Evolutionary conservation across 176 grass and related monocot species (phyloP), one percentile per base, ranked within the genome.

Genomic region (Bonia amplexicaulis): DNA sequence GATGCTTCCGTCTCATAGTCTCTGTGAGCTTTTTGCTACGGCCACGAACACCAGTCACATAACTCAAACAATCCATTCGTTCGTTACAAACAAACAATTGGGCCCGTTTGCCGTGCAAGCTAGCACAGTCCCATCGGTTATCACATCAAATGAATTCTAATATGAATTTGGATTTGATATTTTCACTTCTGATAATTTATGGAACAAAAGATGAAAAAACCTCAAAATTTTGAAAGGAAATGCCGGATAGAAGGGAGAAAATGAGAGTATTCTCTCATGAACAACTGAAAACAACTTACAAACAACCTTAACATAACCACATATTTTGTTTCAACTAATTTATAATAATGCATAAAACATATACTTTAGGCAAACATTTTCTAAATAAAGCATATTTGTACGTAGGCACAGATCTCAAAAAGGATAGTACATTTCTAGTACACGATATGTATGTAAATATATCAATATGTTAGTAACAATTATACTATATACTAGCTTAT

Each of bases 1-100:
- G 48, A 84, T 73, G 66, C 66, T 46, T 66, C 47, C 63, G 67
- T 73, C 81, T 49, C 74, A 40, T 58, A 65, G 76, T 79, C 26
- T 25, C 7, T 35, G 15, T 74, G 33, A 65, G 6, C 33, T 65
- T 37, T 60, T 51, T 13, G 16, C 64, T 51, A 72, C 49, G 73
- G 78, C 66, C 86, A 74, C 26, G 68, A 45, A 60, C 52, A 67
- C 70, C 26, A 37, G 25, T 80, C 46, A 53, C 58, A 16, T 57
- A 83, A 88, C 87, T 84, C 87, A 33, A 84, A 79, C 67, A 57
- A 60, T 84, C 8, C 37, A 39, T 57, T 76, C 46, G 44, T 73
- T 79, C 59, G 37, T 47, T 73, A 46, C 57, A 52, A 79, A 84
- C 87, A 66, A 79, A 79, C 11, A 1, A 9, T 20, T 26, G 47